Conservation (phyloP, 176 grass and related monocot genomes). For the Oryza longistaminata region DNA sequence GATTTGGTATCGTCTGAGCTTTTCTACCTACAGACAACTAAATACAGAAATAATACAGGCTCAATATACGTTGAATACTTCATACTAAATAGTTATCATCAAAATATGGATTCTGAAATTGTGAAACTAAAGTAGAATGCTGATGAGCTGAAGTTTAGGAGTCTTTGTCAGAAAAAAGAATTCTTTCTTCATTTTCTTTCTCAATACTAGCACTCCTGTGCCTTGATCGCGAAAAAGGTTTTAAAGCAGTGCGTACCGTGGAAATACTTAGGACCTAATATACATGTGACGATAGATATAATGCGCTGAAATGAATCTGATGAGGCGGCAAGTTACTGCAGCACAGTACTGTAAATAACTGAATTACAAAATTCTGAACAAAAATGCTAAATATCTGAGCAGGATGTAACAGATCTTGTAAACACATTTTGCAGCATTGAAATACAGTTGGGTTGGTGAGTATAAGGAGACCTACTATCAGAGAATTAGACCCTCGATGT, state of each 20-base stretch:
- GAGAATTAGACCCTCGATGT: constrained; percentile 66
- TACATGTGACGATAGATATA: background rate
- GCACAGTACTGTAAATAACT: background rate
- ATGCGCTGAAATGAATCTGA: background rate
- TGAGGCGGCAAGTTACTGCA: background rate
- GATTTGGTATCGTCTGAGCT: constrained; percentile 7
- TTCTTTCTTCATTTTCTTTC: background rate
- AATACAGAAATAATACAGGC: background rate
- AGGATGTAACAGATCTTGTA: background rate
- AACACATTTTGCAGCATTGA: background rate
- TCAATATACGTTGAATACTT: background rate
- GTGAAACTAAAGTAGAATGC: background rate
- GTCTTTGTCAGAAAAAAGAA: background rate
- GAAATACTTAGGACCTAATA: background rate
- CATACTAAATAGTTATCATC: background rate
- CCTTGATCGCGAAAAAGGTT: background rate
- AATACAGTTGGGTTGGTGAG: background rate
- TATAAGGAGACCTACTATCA: background rate
- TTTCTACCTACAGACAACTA: background rate
- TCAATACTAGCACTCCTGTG: background rate
- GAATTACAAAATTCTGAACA: constrained; percentile 24
- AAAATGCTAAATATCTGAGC: background rate
- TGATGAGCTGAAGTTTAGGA: background rate
- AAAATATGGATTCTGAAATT: background rate
- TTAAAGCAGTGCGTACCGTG: background rate